Evolutionary conservation across 257 asterid genomes (phyloP).

Genomic region (Nyctanthes arbortristis): DNA sequence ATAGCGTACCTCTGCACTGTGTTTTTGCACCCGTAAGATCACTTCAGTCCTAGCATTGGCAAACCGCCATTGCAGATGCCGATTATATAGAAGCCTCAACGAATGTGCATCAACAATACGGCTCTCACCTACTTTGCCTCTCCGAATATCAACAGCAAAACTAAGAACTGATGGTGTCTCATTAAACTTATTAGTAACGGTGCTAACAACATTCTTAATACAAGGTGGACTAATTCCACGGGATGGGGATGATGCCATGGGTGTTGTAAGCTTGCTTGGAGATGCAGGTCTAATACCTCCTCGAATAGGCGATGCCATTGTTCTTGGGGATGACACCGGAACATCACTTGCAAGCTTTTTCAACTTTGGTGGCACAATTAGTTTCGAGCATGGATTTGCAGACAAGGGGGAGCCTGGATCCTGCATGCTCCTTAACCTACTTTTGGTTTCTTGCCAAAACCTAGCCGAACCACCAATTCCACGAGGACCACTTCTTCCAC

Average conservation of each 20-base stretch:
- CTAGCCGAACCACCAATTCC: constrained; percentile 78
- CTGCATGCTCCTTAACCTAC: constrained; percentile 82
- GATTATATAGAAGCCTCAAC: constrained; percentile 62
- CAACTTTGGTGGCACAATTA: constrained; percentile 56
- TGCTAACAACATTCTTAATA: constrained; percentile 62
- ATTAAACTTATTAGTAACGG: constrained; percentile 43
- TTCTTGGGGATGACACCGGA: constrained; percentile 48
- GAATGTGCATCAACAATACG: constrained; percentile 61
- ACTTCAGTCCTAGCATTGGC: constrained; percentile 60
- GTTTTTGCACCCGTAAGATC: constrained; percentile 49
- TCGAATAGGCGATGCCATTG: constrained; percentile 66
- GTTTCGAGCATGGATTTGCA: constrained; percentile 64
- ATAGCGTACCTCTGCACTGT: constrained; percentile 50
- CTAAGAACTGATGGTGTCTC: constrained; percentile 76
- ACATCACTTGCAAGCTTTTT: constrained; percentile 59
- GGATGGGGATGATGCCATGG: constrained; percentile 47
- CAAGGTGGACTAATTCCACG: constrained; percentile 61
- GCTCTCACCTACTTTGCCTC: constrained; percentile 68
- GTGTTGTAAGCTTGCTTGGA: constrained; percentile 45
- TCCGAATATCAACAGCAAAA: constrained; percentile 67
- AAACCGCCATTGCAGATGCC: constrained; percentile 71
- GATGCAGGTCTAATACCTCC: constrained; percentile 55
- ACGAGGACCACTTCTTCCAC: constrained; percentile 48
- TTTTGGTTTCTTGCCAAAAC: constrained; percentile 96
- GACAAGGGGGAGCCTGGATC: constrained; percentile 81